Evolutionary conservation across 108 stramenopile genomes (phyloP).

Genomic region (Skeletonema costatum): DNA sequence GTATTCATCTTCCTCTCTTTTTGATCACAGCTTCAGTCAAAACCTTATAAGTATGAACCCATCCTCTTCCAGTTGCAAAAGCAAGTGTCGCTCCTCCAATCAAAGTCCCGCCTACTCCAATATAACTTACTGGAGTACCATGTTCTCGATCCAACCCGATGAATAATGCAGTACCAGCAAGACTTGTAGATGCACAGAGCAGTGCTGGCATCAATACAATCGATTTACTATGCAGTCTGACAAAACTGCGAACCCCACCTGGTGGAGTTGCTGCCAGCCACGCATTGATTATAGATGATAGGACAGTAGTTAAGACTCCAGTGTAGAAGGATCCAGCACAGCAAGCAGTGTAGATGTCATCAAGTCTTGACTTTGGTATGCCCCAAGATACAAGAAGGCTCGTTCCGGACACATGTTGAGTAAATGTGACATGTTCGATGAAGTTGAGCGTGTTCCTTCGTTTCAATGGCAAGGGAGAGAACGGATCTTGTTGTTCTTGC

Average conservation of each 20-base stretch:
- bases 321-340: constrained; percentile 47
- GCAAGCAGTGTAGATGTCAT: constrained; percentile 40
- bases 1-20: not conserved
- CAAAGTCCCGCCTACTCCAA: constrained; percentile 31
- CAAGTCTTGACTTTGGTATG: constrained; percentile 14
- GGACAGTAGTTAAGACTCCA: constrained; percentile 36
- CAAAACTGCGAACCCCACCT: constrained; percentile 39
- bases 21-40: constrained; percentile 25
- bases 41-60: constrained; percentile 32
- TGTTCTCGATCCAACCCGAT: constrained; percentile 40
- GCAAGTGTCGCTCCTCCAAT: constrained; percentile 19
- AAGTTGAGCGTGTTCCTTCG: constrained; percentile 21
- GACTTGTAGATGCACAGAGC: constrained; percentile 28
- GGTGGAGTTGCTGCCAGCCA: constrained; percentile 45
- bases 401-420: constrained; percentile 37
- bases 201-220: constrained; percentile 39
- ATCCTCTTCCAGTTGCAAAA: constrained; percentile 29
- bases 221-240: constrained; percentile 24
- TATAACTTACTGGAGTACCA: constrained; percentile 43
- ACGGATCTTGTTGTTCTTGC: not conserved
- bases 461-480: constrained; percentile 9
- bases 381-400: constrained; percentile 37
- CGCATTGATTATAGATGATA: constrained; percentile 38
- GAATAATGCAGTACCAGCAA: constrained; percentile 42
- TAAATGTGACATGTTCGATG: constrained; percentile 42